Evolutionary conservation across 352 stramenopile species (phyloP).

Genomic region (Plasmopara viticola): DNA sequence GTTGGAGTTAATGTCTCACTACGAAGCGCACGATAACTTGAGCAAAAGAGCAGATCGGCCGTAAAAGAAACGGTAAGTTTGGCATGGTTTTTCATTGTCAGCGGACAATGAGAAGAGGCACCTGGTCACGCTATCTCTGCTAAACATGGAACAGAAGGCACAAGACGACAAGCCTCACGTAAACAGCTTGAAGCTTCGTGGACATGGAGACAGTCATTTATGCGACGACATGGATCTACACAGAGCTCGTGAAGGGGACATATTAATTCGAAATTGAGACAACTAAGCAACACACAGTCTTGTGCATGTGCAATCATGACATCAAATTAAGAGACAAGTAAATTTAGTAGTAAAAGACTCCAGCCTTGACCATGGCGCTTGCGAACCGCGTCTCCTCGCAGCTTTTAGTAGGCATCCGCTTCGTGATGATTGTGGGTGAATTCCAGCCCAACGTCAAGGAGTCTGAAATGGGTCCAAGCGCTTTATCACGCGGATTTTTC

Average conservation of each 20-base stretch:
- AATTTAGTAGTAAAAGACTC: conserved; percentile 61
- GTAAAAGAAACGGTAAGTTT: no score
- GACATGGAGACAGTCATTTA: conserved; percentile 22
- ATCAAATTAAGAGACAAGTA: neutral
- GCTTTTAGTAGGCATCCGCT: conserved; percentile 50
- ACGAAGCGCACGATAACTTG: no score
- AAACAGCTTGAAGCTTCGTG: no score
- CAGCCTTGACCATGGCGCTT: conserved; percentile 68
- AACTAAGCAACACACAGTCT: no score
- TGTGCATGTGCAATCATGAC: neutral
- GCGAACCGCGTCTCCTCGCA: conserved; percentile 65
- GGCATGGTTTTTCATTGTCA: no score
- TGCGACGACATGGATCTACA: conserved; percentile 17
- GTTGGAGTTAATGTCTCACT: no score
- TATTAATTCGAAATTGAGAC: no score
- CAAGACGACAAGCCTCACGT: conserved; percentile 18
- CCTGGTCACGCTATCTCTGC: conserved; percentile 10
- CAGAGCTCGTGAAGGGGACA: conserved; percentile 3
- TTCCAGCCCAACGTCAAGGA: conserved; percentile 48
- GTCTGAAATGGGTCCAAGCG: conserved; percentile 34
- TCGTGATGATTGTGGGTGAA: conserved; percentile 34
- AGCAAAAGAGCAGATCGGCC: no score
- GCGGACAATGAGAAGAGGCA: conserved; percentile 2
- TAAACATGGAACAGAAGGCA: conserved; percentile 12
- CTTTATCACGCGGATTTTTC: conserved; percentile 40